Evolutionary conservation across 345 rosid genomes (phyloP).

Genomic region (Psidium friedrichsthalianum): DNA sequence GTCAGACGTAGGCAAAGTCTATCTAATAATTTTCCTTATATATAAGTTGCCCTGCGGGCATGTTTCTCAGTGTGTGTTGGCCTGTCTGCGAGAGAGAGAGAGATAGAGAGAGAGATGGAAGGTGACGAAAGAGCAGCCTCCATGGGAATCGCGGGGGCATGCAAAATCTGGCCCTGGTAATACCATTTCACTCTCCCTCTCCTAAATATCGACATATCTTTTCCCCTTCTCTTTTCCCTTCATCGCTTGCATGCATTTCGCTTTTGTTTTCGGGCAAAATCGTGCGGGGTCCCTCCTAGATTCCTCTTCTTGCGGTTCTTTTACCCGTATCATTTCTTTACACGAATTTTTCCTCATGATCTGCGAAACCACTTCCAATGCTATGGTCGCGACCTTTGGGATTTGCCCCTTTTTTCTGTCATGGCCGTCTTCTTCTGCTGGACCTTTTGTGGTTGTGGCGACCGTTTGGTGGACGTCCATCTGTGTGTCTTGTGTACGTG

Average conservation of each 20-base stretch:
- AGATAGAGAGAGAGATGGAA: not conserved
- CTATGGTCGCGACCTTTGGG: not conserved
- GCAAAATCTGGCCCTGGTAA: not conserved
- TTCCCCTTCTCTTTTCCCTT: not conserved
- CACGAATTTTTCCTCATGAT: not conserved
- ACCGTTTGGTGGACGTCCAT: not conserved
- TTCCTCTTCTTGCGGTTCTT: not conserved
- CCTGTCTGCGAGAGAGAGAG: not conserved
- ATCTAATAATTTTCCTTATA: not conserved
- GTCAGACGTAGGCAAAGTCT: not conserved
- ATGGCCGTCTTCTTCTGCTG: not conserved
- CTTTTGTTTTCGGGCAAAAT: not conserved
- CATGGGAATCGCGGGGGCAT: not conserved
- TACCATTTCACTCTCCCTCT: not conserved
- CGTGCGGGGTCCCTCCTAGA: not conserved
- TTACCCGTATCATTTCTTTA: not conserved
- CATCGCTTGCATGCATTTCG: not conserved
- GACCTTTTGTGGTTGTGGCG: not conserved
- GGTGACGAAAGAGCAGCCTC: not conserved
- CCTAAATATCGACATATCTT: not conserved
- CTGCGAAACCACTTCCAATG: not conserved
- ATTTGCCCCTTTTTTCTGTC: not conserved
- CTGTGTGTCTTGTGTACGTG: not conserved
- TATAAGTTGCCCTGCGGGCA: not conserved
- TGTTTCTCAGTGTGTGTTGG: not conserved